A percentile compares a stretch with the other conserved stretches of the same genome.
Evolutionary conservation across 306 rosid species (phyloP).

Genomic region (Castanospermum australe): DNA sequence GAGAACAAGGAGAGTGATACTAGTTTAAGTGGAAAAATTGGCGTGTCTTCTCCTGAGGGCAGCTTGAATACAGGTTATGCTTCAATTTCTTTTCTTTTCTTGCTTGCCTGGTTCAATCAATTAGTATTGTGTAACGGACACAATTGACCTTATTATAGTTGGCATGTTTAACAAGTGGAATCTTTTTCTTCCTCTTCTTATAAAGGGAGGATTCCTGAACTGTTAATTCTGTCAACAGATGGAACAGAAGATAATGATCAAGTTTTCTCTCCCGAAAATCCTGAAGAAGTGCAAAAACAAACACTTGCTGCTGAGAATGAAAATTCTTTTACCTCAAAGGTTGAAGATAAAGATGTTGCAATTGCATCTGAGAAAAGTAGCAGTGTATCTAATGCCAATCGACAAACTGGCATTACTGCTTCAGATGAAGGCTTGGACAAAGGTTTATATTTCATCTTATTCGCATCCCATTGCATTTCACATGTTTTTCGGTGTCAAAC

Average conservation of each 20-base stretch:
- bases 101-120: slow-evolving; percentile 12
- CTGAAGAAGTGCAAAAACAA: slow-evolving; percentile 29
- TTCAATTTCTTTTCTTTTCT: slow-evolving; percentile 11
- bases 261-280: slow-evolving; percentile 29
- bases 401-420: slow-evolving; percentile 22
- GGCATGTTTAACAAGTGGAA: not conserved
- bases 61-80: slow-evolving; percentile 47
- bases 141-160: not conserved
- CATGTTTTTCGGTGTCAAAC: slow-evolving; percentile 1
- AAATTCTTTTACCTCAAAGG: slow-evolving; percentile 12
- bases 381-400: slow-evolving; percentile 22
- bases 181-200: not conserved
- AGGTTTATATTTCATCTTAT: slow-evolving; percentile 34
- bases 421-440: slow-evolving; percentile 34
- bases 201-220: not conserved
- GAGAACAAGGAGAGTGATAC: slow-evolving; percentile 32
- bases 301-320: slow-evolving; percentile 8
- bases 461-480: not conserved
- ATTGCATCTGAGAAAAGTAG: not conserved
- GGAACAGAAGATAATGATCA: slow-evolving; percentile 28
- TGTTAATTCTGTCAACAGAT: slow-evolving; percentile 31
- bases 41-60: slow-evolving; percentile 32
- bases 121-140: slow-evolving; percentile 14
- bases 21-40: slow-evolving; percentile 36
- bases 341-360: slow-evolving; percentile 30